These are phyloP conservation scores for Andrographis paniculata DNA, from an alignment of 305 asterid genomes.

Conservation along the genomic window DNA sequence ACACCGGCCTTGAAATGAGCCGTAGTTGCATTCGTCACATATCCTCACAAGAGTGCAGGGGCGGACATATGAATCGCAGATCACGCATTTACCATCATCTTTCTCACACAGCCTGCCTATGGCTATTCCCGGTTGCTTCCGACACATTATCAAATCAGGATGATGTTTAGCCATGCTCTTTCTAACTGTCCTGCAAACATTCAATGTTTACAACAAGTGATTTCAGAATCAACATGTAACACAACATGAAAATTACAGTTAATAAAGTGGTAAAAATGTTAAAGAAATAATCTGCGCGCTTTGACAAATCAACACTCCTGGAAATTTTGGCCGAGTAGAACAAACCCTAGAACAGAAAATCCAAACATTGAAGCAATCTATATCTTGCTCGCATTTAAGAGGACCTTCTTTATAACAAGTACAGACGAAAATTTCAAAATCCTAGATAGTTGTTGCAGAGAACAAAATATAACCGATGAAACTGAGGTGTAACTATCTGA, in stretches of 20 bases:
- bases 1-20: constrained; percentile 81
- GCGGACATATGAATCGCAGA: constrained; percentile 58
- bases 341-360: too few species aligned
- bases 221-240: neutral
- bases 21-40: constrained; percentile 83
- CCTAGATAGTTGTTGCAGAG: neutral
- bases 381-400: neutral
- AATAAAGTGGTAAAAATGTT: too few species aligned
- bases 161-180: constrained; percentile 65
- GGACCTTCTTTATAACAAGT: too few species aligned
- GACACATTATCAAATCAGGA: constrained; percentile 66
- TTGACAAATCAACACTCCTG: too few species aligned
- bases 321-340: too few species aligned
- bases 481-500: neutral
- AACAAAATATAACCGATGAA: neutral
- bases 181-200: constrained; percentile 14
- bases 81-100: constrained; percentile 57
- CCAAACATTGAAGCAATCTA: too few species aligned
- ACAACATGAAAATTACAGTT: neutral
- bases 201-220: neutral
- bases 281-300: too few species aligned
- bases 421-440: too few species aligned
- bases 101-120: constrained; percentile 73
- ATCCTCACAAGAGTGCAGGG: constrained; percentile 70
- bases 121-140: constrained; percentile 68